Conservation (phyloP, 371 early-diverging fungal species). For the Mucor circinelloides region DNA sequence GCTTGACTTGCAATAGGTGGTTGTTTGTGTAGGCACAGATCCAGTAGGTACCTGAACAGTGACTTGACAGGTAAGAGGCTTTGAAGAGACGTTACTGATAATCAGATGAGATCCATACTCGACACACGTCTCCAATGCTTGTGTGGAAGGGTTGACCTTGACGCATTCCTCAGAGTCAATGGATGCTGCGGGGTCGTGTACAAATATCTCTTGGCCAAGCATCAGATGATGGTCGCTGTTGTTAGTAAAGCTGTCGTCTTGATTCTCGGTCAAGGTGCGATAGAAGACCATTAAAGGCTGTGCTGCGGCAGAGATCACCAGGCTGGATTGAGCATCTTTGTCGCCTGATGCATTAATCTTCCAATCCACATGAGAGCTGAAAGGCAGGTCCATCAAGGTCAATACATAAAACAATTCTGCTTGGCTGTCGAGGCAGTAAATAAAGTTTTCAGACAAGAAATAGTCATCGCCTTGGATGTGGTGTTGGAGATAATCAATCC, state of each 20-base stretch:
- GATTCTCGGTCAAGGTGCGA: conserved; percentile 28
- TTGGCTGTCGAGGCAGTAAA: conserved; percentile 35
- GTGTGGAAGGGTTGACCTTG: conserved; percentile 28
- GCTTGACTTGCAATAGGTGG: conserved; percentile 38
- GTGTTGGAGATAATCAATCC: conserved; percentile 50
- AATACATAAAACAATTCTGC: conserved; percentile 47
- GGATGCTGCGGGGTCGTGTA: conserved; percentile 4
- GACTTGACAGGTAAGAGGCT: conserved; percentile 28
- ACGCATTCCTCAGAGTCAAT: conserved; percentile 27
- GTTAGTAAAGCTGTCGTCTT: background rate
- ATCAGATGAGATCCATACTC: conserved; percentile 47
- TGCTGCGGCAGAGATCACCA: background rate
- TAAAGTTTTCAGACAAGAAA: conserved; percentile 42
- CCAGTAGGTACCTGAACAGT: conserved; percentile 50
- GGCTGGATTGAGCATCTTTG: background rate
- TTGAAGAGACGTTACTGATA: conserved; percentile 42
- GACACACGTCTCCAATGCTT: conserved; percentile 2
- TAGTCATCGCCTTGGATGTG: background rate
- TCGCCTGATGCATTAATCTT: conserved; percentile 4
- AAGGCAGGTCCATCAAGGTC: conserved; percentile 49
- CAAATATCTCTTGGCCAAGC: conserved; percentile 37
- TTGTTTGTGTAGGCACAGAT: conserved; percentile 32
- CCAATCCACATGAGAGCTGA: conserved; percentile 29
- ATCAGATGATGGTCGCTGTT: conserved; percentile 12
- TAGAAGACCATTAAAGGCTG: conserved; percentile 51